Evolutionary conservation across 2,329 filamentous ascomycete species (phyloP), one percentile per base, ranked within the genome.

Genomic region (Clarireedia paspali): DNA sequence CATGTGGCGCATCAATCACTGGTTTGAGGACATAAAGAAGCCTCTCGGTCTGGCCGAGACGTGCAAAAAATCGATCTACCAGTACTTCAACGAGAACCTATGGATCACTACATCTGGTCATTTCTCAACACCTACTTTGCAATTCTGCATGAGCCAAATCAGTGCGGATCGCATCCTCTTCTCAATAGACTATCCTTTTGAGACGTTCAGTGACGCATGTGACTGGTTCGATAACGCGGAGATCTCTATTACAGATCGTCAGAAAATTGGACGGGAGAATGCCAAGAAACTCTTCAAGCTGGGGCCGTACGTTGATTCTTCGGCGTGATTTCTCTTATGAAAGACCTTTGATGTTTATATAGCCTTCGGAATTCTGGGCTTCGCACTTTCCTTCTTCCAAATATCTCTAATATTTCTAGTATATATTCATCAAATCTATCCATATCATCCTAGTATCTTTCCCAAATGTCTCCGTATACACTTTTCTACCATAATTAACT

Each of bases 61-160:
- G n/a, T 72, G 71, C 57, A 72, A 73, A 63, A 72, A 70, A 66
- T 74, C 71, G 2, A 75, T 76, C 56, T 67, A 71, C 62, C 73
- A 81, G 17, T 82, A 82, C 66, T 82, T 82, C 66, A 71, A 70
- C 23, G 61, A 74, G 40, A 82, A 82, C 64, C 70, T 82, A 56
- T 82, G 76, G 76, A 75, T 82, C 60, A 82, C 80, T 3, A 82
- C 79, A 0, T 75, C 72, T 55, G 80, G 79, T 0, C 76, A 82
- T 63, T 82, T 82, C 61, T 80, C 75, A 0, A 80, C 77, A 0
- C 67, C 74, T 1, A 78, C 77, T 0, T 66, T 82, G 46, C 70
- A 79, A 59, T 81, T 73, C 52, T 75, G 74, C 47, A 70, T 77
- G 20, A 69, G 71, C 20, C 73, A 79, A 60, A 68, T 82, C 27